These are phyloP conservation scores for Neonothopanus nambi DNA, from an alignment of 1,284 basidiomycete genomes.

Conservation along the genomic window DNA sequence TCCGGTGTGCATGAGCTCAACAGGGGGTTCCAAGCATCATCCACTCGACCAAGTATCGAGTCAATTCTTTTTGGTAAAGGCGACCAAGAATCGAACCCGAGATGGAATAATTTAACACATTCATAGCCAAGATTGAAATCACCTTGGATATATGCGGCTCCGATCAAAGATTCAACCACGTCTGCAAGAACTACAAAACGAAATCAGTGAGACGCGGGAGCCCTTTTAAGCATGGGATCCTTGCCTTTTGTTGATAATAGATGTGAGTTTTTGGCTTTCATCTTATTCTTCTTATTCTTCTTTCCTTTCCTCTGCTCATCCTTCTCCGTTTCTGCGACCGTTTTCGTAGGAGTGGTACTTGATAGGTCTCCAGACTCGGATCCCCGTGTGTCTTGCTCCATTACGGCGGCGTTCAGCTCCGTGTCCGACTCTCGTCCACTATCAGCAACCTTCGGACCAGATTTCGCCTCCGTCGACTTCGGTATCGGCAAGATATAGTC, in stretches of 20 bases:
- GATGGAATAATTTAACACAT: conserved; percentile 55
- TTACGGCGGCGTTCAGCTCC: neutral
- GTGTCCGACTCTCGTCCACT: neutral
- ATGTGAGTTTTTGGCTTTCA: conserved; percentile 35
- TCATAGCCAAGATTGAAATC: conserved; percentile 63
- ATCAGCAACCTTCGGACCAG: neutral
- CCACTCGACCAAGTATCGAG: conserved; percentile 44
- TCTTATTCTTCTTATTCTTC: conserved; percentile 22
- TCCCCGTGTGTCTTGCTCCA: too few relatives aligned
- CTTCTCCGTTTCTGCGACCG: neutral
- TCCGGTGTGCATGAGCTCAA: neutral
- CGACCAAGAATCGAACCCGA: conserved; percentile 57
- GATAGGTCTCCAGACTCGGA: too few relatives aligned
- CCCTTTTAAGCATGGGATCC: neutral
- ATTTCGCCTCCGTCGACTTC: neutral
- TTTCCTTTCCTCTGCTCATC: conserved; percentile 9
- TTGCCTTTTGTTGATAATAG: conserved; percentile 63
- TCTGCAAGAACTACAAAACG: conserved; percentile 59
- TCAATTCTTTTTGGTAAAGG: conserved; percentile 48
- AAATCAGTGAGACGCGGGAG: neutral
- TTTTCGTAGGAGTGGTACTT: too few relatives aligned
- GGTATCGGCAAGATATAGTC: conserved; percentile 35
- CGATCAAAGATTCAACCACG: conserved; percentile 76
- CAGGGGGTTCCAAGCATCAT: conserved; percentile 25
- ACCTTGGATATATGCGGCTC: conserved; percentile 73